Conservation (phyloP, 2,329 filamentous ascomycete genomes). For the Aspergillus fijiensis region DNA sequence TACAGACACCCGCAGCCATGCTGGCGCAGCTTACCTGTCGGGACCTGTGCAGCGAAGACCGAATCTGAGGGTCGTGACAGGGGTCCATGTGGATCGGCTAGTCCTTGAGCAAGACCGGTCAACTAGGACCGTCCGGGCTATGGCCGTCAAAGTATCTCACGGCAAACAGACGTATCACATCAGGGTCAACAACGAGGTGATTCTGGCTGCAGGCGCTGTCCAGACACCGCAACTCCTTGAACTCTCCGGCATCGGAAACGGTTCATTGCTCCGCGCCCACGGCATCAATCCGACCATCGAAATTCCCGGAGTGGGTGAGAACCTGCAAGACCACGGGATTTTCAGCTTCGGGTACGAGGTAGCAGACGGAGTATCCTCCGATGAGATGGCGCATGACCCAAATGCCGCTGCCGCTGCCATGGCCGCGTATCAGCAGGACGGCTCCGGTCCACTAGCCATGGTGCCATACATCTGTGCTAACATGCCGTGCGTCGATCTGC, state of each 20-base stretch:
- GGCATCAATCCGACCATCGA: slow-evolving; percentile 48
- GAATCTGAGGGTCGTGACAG: slow-evolving; percentile 18
- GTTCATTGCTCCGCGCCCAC: slow-evolving; percentile 42
- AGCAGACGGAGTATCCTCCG: slow-evolving; percentile 21
- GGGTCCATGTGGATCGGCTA: slow-evolving; percentile 15
- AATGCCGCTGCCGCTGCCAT: slow-evolving; percentile 16
- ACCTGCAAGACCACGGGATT: slow-evolving; percentile 50
- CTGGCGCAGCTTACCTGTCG: slow-evolving; percentile 17
- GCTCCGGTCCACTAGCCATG: slow-evolving; percentile 22
- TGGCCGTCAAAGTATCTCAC: slow-evolving; percentile 20
- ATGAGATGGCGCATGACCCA: slow-evolving; percentile 26
- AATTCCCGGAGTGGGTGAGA: slow-evolving; percentile 50
- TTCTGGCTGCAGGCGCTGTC: slow-evolving; percentile 59
- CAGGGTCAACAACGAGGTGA: slow-evolving; percentile 51
- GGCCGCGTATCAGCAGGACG: slow-evolving; percentile 22
- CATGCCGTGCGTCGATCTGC: not conserved
- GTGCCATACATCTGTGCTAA: not conserved
- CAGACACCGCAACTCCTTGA: slow-evolving; percentile 61
- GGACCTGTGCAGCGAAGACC: slow-evolving; percentile 7
- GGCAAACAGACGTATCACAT: slow-evolving; percentile 31
- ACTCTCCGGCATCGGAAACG: slow-evolving; percentile 59
- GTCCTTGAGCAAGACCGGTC: slow-evolving; percentile 6
- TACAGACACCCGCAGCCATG: slow-evolving; percentile 18
- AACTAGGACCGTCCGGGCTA: slow-evolving; percentile 5
- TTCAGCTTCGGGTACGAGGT: slow-evolving; percentile 23